Evolutionary conservation across 176 grass and related monocot genomes (phyloP).

Genomic region (Cymbopogon citratus): DNA sequence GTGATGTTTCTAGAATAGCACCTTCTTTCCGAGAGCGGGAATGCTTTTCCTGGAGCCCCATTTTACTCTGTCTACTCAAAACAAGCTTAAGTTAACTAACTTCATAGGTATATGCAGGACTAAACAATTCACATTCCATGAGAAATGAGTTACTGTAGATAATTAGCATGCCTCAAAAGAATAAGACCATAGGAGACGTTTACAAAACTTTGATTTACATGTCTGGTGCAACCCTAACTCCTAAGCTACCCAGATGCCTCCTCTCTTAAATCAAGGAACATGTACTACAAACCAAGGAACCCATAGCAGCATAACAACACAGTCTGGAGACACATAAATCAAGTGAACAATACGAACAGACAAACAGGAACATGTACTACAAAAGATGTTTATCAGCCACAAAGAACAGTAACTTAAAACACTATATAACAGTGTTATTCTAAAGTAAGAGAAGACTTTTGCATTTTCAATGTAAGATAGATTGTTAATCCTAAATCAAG

Average conservation of each 20-base stretch:
- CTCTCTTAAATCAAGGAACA: no score
- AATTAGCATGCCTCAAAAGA: constrained; percentile 5
- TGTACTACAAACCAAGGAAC: no score
- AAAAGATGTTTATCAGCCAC: neutral
- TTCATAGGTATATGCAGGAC: neutral
- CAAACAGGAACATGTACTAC: neutral
- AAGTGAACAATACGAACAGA: neutral
- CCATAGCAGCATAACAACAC: neutral
- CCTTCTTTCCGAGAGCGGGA: constrained; percentile 29
- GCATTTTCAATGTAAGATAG: neutral
- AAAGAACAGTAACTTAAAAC: neutral
- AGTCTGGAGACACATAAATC: neutral
- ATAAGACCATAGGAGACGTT: neutral
- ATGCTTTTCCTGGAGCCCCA: constrained; percentile 54
- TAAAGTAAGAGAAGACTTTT: neutral
- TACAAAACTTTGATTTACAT: neutral
- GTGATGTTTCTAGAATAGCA: constrained; percentile 22
- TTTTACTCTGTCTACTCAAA: constrained; percentile 99
- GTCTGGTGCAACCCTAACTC: neutral
- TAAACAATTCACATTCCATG: neutral
- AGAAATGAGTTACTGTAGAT: no score
- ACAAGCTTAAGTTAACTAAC: constrained; percentile 49
- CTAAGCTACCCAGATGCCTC: neutral
- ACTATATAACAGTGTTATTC: neutral
- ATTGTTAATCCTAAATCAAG: neutral